phyloP scores from a whole-genome alignment of 805 yeast species.

The Yarrowia sp. region DNA sequence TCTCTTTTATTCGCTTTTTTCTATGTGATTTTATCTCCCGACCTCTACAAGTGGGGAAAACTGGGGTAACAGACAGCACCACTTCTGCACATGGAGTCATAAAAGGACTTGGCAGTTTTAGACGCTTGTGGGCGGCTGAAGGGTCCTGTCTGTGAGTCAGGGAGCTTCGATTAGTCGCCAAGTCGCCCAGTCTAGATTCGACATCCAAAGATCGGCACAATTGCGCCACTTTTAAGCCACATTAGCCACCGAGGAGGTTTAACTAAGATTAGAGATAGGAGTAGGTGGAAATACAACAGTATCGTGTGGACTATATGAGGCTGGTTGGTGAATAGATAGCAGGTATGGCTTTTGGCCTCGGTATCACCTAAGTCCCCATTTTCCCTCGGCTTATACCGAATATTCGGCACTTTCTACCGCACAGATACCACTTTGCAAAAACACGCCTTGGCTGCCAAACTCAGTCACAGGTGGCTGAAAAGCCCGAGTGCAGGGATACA shows the following conservation, averaged over 20 bases:
- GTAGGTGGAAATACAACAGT: too few species aligned
- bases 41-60: neutral
- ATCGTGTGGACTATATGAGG: too few species aligned
- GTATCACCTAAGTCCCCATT: neutral
- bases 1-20: too few species aligned
- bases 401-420: neutral
- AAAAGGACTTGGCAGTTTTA: slow-evolving; percentile 8
- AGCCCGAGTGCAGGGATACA: neutral
- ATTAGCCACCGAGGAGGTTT: neutral
- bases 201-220: neutral
- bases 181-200: neutral
- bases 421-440: too few species aligned
- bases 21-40: too few species aligned
- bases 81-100: neutral
- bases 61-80: slow-evolving; percentile 15
- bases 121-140: slow-evolving; percentile 1
- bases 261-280: neutral
- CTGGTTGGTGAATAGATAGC: too few species aligned
- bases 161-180: too few species aligned
- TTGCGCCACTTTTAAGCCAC: slow-evolving; percentile 11
- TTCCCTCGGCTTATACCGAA: neutral
- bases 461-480: neutral
- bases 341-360: too few species aligned
- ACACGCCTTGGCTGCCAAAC: neutral
- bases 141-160: too few species aligned